These are phyloP conservation scores for Ogataea corticis DNA, from an alignment of 805 yeast species.

Conservation along the genomic window DNA sequence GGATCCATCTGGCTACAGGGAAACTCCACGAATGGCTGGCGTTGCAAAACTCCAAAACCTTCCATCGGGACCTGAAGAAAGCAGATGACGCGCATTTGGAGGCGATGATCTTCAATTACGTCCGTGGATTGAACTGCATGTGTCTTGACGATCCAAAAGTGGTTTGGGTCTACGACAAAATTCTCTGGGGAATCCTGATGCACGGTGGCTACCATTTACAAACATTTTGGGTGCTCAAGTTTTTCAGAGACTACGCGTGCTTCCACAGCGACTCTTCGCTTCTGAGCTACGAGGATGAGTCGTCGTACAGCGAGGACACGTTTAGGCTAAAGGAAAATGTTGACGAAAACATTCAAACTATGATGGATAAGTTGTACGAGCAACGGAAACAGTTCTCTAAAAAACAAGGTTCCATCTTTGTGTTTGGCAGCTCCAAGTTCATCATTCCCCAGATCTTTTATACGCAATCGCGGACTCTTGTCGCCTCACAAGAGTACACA, in stretches of 20 bases:
- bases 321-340: conserved; percentile 16
- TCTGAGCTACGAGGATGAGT: conserved; percentile 19
- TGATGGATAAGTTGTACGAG: conserved; percentile 17
- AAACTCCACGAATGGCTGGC: conserved; percentile 20
- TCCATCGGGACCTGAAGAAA: conserved; percentile 6
- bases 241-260: conserved; percentile 32
- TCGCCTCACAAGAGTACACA: conserved; percentile 17
- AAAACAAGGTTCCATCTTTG: conserved; percentile 12
- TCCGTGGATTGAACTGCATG: conserved; percentile 36
- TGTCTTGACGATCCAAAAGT: conserved; percentile 40
- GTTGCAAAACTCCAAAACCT: conserved; percentile 7
- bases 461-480: conserved; percentile 9
- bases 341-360: conserved; percentile 6
- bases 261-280: conserved; percentile 21
- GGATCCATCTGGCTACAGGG: conserved; percentile 16
- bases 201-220: conserved; percentile 46
- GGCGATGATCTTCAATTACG: conserved; percentile 41
- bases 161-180: conserved; percentile 36
- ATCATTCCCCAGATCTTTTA: conserved; percentile 21
- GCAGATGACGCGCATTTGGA: conserved; percentile 25
- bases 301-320: conserved; percentile 13
- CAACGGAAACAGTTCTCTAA: conserved; percentile 17
- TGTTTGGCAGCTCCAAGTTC: conserved; percentile 13
- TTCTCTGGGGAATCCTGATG: conserved; percentile 43
- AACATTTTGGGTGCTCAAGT: conserved; percentile 43